phyloP scores from a whole-genome alignment of 164 flowering plant genomes.

The Stephania cephalantha region DNA sequence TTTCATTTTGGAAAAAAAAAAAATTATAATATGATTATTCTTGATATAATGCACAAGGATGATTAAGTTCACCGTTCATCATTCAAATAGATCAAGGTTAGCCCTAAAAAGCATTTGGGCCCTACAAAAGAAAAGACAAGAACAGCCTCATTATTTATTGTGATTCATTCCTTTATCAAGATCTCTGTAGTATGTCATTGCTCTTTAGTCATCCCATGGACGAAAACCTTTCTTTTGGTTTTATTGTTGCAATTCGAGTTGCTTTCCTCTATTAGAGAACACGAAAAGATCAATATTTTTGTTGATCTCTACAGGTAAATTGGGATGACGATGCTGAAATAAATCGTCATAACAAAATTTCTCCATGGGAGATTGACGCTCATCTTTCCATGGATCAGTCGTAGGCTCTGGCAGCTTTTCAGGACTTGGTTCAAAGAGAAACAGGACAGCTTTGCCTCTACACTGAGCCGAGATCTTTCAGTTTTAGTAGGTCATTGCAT shows the following conservation, averaged over 20 bases:
- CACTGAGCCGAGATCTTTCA: slow-evolving; percentile 46
- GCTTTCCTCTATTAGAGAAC: neutral
- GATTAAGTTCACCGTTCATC: no score
- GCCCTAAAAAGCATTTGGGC: no score
- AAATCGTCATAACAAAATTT: slow-evolving; percentile 58
- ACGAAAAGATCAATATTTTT: neutral
- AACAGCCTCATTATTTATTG: neutral
- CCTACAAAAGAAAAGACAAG: no score
- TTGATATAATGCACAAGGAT: no score
- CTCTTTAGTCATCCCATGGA: neutral
- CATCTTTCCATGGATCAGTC: slow-evolving; percentile 50
- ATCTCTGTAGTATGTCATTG: neutral
- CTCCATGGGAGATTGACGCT: slow-evolving; percentile 96
- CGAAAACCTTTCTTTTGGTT: neutral
- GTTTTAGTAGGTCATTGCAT: slow-evolving; percentile 41
- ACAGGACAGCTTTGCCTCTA: slow-evolving; percentile 48
- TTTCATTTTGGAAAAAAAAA: no score
- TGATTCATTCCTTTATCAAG: neutral
- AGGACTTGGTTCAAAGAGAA: slow-evolving; percentile 54
- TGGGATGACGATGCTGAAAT: slow-evolving; percentile 71
- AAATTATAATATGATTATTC: no score
- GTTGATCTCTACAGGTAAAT: slow-evolving; percentile 56
- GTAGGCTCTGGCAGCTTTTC: slow-evolving; percentile 37
- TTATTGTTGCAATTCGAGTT: neutral
- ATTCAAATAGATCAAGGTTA: no score